These are phyloP conservation scores for Metschnikowia amazonensis DNA, from an alignment of 805 yeast species.

Conservation along the genomic window DNA sequence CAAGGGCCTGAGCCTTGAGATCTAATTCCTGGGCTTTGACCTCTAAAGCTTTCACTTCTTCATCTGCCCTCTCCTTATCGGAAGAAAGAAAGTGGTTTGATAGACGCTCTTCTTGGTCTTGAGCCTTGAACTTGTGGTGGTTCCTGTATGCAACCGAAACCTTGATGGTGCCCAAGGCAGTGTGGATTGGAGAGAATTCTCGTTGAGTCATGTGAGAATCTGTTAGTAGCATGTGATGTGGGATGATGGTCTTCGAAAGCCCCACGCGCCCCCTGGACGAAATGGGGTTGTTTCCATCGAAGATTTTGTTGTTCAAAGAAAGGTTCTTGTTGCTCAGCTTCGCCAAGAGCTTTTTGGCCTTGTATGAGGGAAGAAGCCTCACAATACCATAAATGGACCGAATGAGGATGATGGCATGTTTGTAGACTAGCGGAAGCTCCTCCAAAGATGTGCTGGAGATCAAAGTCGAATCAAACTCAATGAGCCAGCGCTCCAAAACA, in stretches of 20 bases:
- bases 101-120: constrained; percentile 61
- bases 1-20: background rate
- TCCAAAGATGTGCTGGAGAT: constrained; percentile 34
- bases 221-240: constrained; percentile 30
- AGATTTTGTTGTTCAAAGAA: constrained; percentile 53
- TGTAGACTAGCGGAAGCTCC: constrained; percentile 68
- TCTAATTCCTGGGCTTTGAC: background rate
- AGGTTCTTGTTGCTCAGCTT: constrained; percentile 25
- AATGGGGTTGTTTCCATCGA: constrained; percentile 78
- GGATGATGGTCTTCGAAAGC: constrained; percentile 63
- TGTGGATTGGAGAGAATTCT: constrained; percentile 64
- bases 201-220: constrained; percentile 57
- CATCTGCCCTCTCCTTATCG: constrained; percentile 28
- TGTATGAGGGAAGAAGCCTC: constrained; percentile 69
- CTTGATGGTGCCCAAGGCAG: constrained; percentile 69
- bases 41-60: background rate
- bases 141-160: constrained; percentile 77
- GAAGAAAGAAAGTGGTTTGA: constrained; percentile 53
- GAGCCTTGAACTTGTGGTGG: constrained; percentile 63
- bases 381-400: constrained; percentile 67
- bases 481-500: constrained; percentile 91
- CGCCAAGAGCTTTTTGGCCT: constrained; percentile 40
- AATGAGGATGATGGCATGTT: constrained; percentile 68
- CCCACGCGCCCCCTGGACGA: constrained; percentile 83
- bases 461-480: constrained; percentile 62